Evolutionary conservation across 176 grass and related monocot genomes (phyloP), one percentile per base, ranked within the genome.

Genomic region (Dactylis glomerata): DNA sequence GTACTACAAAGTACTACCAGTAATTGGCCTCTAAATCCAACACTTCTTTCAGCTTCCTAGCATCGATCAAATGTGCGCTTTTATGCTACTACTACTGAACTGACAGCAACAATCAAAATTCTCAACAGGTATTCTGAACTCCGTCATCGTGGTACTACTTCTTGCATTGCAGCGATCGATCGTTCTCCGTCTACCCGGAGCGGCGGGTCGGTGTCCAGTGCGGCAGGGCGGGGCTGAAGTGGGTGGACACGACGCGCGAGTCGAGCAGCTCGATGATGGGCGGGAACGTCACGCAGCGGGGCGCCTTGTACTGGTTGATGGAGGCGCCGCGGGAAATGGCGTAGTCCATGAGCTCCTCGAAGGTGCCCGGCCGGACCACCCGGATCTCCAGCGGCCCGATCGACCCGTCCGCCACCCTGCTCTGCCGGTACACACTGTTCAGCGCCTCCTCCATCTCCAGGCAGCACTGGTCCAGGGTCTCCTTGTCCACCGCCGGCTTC

Each of bases 311-410:
- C 87, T 97, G 95, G 85, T 95, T 97, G 69, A 97, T 95, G 28
- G 92, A 95, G 9, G 95, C 95, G 22, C 92, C 95, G 49, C 89
- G 86, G 33, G 95, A 91, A 77, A 97, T 97, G 82, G 92, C 92
- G 78, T 97, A 93, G 87, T 95, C 88, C 95, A 97, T 97, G 37
- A 97, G 88, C 85, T 97, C 95, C 69, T 97, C 95, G 81, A 97
- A 97, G 22, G 92, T 97, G 80, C 95, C 95, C 0, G 79, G 27
- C 30, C 92, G 76, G 31, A 97, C 95, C 10, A 95, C 92, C 13
- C 95, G 87, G 80, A 97, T 97, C 87, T 97, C 95, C 52, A 97
- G 91, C 31, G 95, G 89, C 5, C 95, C 95, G 72, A 97, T 97
- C 1, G 95, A 97, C 10, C 89, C 85, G 73, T 97, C 95, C 6